phyloP scores from a whole-genome alignment of 2,329 filamentous ascomycete species.

The Lachnellula hyalina region DNA sequence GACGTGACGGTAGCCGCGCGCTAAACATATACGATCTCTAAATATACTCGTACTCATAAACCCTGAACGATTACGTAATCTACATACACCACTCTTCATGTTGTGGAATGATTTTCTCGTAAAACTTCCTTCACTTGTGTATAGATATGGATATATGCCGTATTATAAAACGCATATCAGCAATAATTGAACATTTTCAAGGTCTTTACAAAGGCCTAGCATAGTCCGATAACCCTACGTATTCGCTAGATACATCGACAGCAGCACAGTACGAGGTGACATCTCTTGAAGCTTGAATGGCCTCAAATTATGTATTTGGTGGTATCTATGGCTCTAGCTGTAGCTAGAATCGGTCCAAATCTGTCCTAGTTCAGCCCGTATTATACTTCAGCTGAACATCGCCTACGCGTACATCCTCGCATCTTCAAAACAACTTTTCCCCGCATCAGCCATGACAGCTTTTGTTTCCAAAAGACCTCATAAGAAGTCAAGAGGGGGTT shows the following conservation, averaged over 20 bases:
- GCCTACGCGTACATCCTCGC: neutral
- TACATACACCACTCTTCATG: no score
- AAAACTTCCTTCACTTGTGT: neutral
- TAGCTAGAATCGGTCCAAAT: neutral
- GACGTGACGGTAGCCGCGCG: slow-evolving; percentile 6
- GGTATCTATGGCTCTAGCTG: neutral
- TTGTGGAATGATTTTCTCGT: neutral
- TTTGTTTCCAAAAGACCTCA: slow-evolving; percentile 29
- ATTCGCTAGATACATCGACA: neutral
- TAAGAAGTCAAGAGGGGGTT: slow-evolving; percentile 29
- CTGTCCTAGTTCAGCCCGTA: neutral
- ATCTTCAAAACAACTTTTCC: neutral
- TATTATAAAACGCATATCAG: neutral
- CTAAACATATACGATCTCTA: no score
- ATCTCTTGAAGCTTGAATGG: no score
- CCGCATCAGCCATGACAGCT: slow-evolving; percentile 14
- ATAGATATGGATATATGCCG: neutral
- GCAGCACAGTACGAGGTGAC: no score
- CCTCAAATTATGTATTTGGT: no score
- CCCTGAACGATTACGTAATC: no score
- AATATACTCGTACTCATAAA: no score
- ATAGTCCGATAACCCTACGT: neutral
- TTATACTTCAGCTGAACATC: neutral
- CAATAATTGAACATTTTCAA: neutral
- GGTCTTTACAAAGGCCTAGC: neutral